Evolutionary conservation across 2,329 filamentous ascomycete species (phyloP), one percentile per base, ranked within the genome.

Genomic region (Didymella pinodella): DNA sequence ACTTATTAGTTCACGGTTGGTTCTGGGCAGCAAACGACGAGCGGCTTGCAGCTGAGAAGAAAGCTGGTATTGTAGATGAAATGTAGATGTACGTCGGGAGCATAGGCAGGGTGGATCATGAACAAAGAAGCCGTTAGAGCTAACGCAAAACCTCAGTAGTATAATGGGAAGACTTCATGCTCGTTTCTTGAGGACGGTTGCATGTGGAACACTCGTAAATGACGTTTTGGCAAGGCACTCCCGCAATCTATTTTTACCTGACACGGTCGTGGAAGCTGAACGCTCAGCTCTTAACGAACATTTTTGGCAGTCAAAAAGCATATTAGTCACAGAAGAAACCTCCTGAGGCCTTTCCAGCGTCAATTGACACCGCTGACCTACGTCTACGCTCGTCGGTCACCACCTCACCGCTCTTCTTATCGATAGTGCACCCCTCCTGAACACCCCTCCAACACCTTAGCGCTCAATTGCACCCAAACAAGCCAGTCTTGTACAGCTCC

Each of bases 401-500:
- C 43, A 26, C 45, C 63, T 66, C 66, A 70, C 65, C 66, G 67
- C 67, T 63, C 44, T 14, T 12, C 50, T 66, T 70, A 70, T 70
- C 66, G 66, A 70, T 70, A 70, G 45, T 54, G 28, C 44, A 57
- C 58, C 57, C 58, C 61, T 56, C 41, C 31, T 32, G 6, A 28
- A 18, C 25, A 49, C 48, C 38, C 38, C 51, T 57, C 56, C 29
- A 48, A 12, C 32, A 36, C 28, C 12, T n/a, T 44, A 43, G 45
- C 32, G 31, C 31, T 11, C 41, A 50, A 54, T 50, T 54, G 51
- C 56, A 43, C 28, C 29, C n/a, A 34, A 29, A 45, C 11, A 48
- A 44, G 12, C 25, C 41, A 28, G 5, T 41, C 38, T 22, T 14
- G 4, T 4, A 3, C 38, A 28, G 8, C 41, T 26, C 16, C 41